phyloP scores from a whole-genome alignment of 768 basidiomycete genomes.

The Suillus tomentosus region DNA sequence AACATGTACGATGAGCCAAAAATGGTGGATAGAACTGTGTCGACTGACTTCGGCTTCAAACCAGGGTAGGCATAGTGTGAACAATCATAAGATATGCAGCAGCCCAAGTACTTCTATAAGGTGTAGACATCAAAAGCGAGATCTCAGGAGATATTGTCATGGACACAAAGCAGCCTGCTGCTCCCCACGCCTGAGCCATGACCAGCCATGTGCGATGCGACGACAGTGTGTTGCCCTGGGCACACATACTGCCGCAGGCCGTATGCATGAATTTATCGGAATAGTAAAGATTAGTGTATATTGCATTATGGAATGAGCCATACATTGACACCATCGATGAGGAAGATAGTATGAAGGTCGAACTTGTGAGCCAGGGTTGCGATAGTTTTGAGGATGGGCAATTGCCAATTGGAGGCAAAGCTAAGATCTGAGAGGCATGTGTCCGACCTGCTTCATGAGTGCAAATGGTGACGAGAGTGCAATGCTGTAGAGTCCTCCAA shows the following conservation, averaged over 20 bases:
- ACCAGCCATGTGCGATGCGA: too few species aligned
- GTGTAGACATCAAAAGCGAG: too few species aligned
- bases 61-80: too few species aligned
- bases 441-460: not conserved
- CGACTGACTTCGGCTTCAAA: too few species aligned
- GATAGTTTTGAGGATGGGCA: not conserved
- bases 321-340: not conserved
- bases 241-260: not conserved
- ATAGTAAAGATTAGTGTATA: not conserved
- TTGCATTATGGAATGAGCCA: not conserved
- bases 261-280: not conserved
- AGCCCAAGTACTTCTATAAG: too few species aligned
- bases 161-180: too few species aligned
- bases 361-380: not conserved
- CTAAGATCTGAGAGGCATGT: not conserved
- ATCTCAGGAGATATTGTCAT: too few species aligned
- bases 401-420: not conserved
- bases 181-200: too few species aligned
- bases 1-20: too few species aligned
- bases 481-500: not conserved
- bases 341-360: not conserved
- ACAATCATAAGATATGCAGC: too few species aligned
- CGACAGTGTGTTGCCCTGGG: not conserved
- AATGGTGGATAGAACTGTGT: too few species aligned
- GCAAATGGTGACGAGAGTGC: not conserved